Evolutionary conservation across 2,329 filamentous ascomycete genomes (phyloP).

Genomic region (Pseudocercospora fuligena): DNA sequence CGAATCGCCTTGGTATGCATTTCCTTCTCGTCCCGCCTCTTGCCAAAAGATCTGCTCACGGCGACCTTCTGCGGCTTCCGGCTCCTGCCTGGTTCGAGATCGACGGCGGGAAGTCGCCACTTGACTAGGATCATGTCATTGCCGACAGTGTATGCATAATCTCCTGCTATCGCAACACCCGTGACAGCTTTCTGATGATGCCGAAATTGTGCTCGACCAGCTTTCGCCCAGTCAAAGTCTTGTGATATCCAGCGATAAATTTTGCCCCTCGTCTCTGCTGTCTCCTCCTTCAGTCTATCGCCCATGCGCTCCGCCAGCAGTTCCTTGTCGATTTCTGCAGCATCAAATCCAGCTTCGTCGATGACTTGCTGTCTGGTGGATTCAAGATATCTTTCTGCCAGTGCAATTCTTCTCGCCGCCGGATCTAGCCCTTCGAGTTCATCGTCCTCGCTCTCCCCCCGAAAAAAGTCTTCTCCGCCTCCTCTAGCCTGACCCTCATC

Average conservation of each 20-base stretch:
- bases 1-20: conserved; percentile 78
- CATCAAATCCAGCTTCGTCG: conserved; percentile 87
- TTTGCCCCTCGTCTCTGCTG: conserved; percentile 86
- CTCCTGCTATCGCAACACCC: conserved; percentile 75
- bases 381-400: conserved; percentile 91
- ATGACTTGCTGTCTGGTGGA: conserved; percentile 77
- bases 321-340: conserved; percentile 89
- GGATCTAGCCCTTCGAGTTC: conserved; percentile 86
- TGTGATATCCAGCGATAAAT: conserved; percentile 81
- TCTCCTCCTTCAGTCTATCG: conserved; percentile 86
- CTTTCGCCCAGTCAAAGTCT: conserved; percentile 70
- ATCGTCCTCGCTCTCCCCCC: conserved; percentile 60
- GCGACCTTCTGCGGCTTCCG: conserved; percentile 62
- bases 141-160: conserved; percentile 84
- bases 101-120: conserved; percentile 72
- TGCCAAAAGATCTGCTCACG: conserved; percentile 65
- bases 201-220: conserved; percentile 73
- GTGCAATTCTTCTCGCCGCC: conserved; percentile 80
- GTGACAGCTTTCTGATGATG: conserved; percentile 80
- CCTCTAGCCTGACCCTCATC: conserved; percentile 51
- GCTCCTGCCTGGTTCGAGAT: conserved; percentile 32
- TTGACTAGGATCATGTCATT: conserved; percentile 86
- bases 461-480: conserved; percentile 44
- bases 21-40: conserved; percentile 65
- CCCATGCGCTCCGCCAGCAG: conserved; percentile 68